Percentiles rank a stretch among this genome's conserved stretches.
These are phyloP conservation scores for Acidiella bohemica DNA, from an alignment of 495 filamentous ascomycete species.

Conservation along the genomic window DNA sequence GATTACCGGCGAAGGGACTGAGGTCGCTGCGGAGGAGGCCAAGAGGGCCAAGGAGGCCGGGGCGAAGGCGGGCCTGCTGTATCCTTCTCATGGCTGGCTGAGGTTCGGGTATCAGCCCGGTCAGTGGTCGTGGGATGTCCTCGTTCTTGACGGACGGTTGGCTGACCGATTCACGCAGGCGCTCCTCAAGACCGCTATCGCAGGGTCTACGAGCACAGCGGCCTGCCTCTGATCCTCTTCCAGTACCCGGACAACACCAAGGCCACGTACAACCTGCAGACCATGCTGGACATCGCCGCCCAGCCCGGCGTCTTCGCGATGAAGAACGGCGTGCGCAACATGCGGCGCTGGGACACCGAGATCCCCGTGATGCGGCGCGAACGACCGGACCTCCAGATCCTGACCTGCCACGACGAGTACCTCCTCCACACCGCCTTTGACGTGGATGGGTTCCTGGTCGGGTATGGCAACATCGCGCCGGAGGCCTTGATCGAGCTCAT, in stretches of 20 bases:
- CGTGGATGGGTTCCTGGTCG: slow-evolving; percentile 30
- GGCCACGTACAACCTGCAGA: slow-evolving; percentile 28
- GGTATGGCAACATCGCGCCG: slow-evolving; percentile 30
- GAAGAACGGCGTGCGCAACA: slow-evolving; percentile 32
- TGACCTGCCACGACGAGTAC: slow-evolving; percentile 29
- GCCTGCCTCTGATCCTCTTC: slow-evolving; percentile 29
- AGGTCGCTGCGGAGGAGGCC: slow-evolving; percentile 30
- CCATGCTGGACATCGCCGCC: slow-evolving; percentile 29
- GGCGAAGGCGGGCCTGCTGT: slow-evolving; percentile 28
- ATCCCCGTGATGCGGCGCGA: slow-evolving; percentile 27
- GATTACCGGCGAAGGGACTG: slow-evolving; percentile 28
- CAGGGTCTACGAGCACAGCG: slow-evolving; percentile 26
- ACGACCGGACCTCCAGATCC: slow-evolving; percentile 27
- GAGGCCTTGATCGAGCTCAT: slow-evolving; percentile 28
- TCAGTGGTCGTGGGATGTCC: no score
- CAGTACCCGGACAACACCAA: slow-evolving; percentile 32
- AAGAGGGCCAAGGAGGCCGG: slow-evolving; percentile 29
- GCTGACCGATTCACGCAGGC: no score
- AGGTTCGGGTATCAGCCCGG: slow-evolving; percentile 30
- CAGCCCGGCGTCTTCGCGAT: slow-evolving; percentile 29
- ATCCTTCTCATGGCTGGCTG: slow-evolving; percentile 31
- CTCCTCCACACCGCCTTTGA: slow-evolving; percentile 30
- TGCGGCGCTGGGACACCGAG: slow-evolving; percentile 31
- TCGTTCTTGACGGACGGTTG: no score
- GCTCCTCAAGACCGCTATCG: slow-evolving; percentile 30